Evolutionary conservation across 495 filamentous ascomycete species (phyloP).

Genomic region (Sabuloglossum arenarium): DNA sequence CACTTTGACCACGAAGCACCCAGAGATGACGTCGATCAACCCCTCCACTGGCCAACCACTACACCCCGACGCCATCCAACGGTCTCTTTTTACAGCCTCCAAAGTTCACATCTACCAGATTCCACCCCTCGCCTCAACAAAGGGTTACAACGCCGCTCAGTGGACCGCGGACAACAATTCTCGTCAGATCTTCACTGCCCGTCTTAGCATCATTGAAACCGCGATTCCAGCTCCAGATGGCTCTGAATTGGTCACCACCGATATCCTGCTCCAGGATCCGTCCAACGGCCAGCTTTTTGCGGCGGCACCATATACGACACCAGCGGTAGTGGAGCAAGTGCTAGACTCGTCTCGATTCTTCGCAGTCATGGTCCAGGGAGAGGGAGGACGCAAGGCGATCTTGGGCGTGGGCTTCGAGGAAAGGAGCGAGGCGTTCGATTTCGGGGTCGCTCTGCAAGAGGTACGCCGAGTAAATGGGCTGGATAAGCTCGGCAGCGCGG

Average conservation of each 20-base stretch:
- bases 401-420: conserved; percentile 78
- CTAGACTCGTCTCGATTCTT: conserved; percentile 62
- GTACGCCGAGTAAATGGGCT: conserved; percentile 35
- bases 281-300: conserved; percentile 53
- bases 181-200: conserved; percentile 61
- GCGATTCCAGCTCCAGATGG: conserved; percentile 23
- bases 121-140: conserved; percentile 45
- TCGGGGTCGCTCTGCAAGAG: conserved; percentile 59
- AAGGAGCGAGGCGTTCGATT: conserved; percentile 62
- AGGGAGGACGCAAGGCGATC: conserved; percentile 43
- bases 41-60: conserved; percentile 5
- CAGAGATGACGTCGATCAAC: background rate
- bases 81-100: conserved; percentile 48
- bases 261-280: conserved; percentile 56
- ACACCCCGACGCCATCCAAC: conserved; percentile 47
- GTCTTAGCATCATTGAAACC: conserved; percentile 60
- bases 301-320: conserved; percentile 45
- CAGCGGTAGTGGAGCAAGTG: conserved; percentile 42
- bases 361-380: conserved; percentile 52
- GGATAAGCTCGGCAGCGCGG: conserved; percentile 9
- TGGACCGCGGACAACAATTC: conserved; percentile 48
- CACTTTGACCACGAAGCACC: background rate
- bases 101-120: conserved; percentile 64
- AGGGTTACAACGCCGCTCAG: conserved; percentile 47
- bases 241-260: conserved; percentile 37